Percentiles rank a stretch among this genome's conserved stretches.
These are phyloP conservation scores for Metschnikowia peoriensis DNA, from an alignment of 805 yeast genomes.

Conservation along the genomic window DNA sequence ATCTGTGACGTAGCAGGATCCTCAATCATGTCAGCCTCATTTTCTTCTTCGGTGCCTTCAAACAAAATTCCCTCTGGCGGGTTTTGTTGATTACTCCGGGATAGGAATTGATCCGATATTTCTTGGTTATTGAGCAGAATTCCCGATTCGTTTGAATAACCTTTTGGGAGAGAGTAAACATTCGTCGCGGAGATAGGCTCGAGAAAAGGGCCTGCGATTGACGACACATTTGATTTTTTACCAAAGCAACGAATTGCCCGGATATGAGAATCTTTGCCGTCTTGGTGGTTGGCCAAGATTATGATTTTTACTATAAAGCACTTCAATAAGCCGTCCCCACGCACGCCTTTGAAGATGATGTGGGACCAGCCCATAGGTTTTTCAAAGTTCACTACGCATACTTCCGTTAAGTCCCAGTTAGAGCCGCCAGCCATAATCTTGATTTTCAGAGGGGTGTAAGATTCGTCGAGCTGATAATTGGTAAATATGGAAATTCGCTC, in stretches of 20 bases:
- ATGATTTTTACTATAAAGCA: conserved; percentile 63
- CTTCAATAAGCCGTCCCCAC: conserved; percentile 57
- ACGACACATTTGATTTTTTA: conserved; percentile 24
- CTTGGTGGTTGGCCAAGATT: conserved; percentile 81
- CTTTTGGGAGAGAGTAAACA: background rate
- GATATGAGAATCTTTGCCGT: conserved; percentile 93
- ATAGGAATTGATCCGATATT: background rate
- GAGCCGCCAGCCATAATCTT: conserved; percentile 65
- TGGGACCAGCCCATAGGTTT: conserved; percentile 82
- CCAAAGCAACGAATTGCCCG: conserved; percentile 65
- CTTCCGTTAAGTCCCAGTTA: conserved; percentile 76
- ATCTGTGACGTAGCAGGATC: conserved; percentile 27
- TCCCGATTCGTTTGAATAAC: conserved; percentile 9
- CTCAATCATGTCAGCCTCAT: conserved; percentile 3
- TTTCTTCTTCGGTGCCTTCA: conserved; percentile 10
- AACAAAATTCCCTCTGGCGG: background rate
- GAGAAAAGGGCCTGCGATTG: conserved; percentile 7
- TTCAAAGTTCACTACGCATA: conserved; percentile 53
- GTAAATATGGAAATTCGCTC: conserved; percentile 69
- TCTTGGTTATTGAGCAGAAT: conserved; percentile 15
- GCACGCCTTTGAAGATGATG: conserved; percentile 53
- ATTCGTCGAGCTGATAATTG: conserved; percentile 74
- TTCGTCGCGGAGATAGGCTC: background rate
- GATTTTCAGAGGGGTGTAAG: conserved; percentile 83
- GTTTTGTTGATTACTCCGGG: background rate